phyloP scores from a whole-genome alignment of 2,329 filamentous ascomycete species.

The Fonsecaea erecta region DNA sequence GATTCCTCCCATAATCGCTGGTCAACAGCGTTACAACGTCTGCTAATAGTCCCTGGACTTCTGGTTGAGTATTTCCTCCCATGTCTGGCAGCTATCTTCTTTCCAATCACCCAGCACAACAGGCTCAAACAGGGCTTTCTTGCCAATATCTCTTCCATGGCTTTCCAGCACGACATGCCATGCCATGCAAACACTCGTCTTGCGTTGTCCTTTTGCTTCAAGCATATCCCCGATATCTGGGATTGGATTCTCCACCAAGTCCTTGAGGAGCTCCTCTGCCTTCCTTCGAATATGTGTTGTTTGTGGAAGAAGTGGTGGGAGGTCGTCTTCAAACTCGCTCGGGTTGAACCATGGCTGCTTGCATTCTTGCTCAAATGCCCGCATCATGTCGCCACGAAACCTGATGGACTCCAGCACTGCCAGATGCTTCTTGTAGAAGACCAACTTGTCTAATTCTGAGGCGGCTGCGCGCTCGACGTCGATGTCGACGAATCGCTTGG shows the following conservation, averaged over 20 bases:
- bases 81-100: neutral
- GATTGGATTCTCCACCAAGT: slow-evolving; percentile 12
- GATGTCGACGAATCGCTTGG: neutral
- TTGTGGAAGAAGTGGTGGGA: slow-evolving; percentile 2
- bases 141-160: neutral
- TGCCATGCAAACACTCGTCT: neutral
- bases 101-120: neutral
- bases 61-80: neutral
- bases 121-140: neutral
- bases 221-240: slow-evolving; percentile 4
- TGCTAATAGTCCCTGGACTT: neutral
- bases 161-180: neutral
- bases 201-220: neutral
- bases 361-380: slow-evolving; percentile 17
- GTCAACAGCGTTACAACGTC: neutral
- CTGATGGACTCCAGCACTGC: slow-evolving; percentile 23
- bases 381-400: slow-evolving; percentile 15
- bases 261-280: slow-evolving; percentile 16
- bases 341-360: neutral
- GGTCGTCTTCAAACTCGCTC: slow-evolving; percentile 1
- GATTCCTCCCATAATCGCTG: neutral
- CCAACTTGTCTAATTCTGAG: slow-evolving; percentile 3
- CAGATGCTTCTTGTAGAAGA: slow-evolving; percentile 13
- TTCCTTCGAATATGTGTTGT: slow-evolving; percentile 10
- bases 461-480: neutral